Base-by-base conservation (phyloP, 805 yeast genomes). In the Kodamaea kaohsiungensis region DNA sequence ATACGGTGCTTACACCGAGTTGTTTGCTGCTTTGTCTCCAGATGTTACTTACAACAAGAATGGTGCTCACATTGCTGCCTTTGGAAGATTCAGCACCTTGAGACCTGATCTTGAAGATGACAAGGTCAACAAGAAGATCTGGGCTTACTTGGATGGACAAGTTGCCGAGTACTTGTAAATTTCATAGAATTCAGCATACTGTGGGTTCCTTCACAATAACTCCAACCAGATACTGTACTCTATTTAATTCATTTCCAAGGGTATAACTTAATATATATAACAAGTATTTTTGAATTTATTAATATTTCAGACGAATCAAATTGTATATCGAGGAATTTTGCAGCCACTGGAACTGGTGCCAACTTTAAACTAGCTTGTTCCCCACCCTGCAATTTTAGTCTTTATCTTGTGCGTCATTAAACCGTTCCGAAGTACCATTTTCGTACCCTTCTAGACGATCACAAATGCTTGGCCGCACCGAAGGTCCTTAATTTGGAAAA, bases 1-100 rank as follows among this genome's bases (percentile, higher is more conserved):
- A 37, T 68, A 68, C 45, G 84, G 84, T 13, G 79, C 82, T 1
- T 69, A 73, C 52, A 61, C 82, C 13, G 81, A 73, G 56, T 61
- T 78, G n/a, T 77, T 63, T 56, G 81, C 76, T 1, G 77, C 78
- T 0, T 63, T 79, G 49, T 58, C 63, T 30, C 81, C 82, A 4
- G 63, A 67, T 6, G 55, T 78, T 15, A 69, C 72, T 0, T 9
- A 62, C 1, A 56, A 57, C 39, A 63, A 73, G 7, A 62, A 68
- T 39, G 77, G 78, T 1, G 65, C 61, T 33, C 64, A 76, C 60
- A 55, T 77, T 52, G 58, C 70, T 52, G 66, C 84, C 2, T 78
- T 71, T 59, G 78, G 69, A 18, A 65, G 54, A 52, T 51, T 57
- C 43, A 68, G 64, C 57, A 65, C 42, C 1, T 58, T 70, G 18